These are phyloP conservation scores for Syzygium malaccense DNA, from an alignment of 441 rosid species.

Conservation along the genomic window DNA sequence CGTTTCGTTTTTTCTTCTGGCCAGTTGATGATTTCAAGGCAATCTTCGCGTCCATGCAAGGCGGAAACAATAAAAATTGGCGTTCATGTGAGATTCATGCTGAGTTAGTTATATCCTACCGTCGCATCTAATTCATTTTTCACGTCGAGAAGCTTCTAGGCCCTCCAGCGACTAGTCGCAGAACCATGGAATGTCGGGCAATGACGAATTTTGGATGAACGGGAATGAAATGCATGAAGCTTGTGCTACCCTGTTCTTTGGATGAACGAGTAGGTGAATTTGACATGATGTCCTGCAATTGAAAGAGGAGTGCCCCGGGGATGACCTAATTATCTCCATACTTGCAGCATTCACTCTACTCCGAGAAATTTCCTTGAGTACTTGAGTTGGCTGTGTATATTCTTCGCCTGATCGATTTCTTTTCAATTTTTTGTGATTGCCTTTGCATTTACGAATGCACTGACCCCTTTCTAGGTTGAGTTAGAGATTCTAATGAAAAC, in stretches of 20 bases:
- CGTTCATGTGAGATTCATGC: neutral
- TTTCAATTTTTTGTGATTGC: neutral
- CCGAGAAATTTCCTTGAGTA: neutral
- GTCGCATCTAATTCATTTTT: too few species aligned
- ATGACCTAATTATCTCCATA: neutral
- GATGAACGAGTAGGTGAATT: neutral
- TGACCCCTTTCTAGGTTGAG: neutral
- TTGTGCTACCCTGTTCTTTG: neutral
- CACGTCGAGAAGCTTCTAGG: neutral
- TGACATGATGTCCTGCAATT: neutral
- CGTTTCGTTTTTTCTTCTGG: neutral
- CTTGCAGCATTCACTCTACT: neutral
- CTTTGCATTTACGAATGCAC: neutral
- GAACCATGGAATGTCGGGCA: neutral
- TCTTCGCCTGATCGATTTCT: neutral
- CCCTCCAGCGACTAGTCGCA: neutral
- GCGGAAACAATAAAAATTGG: neutral
- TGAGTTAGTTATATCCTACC: neutral
- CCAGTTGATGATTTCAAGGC: neutral
- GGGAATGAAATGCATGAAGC: neutral
- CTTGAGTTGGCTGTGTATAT: neutral
- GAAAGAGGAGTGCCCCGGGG: neutral
- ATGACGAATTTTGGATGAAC: neutral
- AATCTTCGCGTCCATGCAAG: neutral
- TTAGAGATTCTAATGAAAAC: neutral